Base-by-base conservation (phyloP, 1,284 basidiomycete genomes). In the Naganishia sp. region DNA sequence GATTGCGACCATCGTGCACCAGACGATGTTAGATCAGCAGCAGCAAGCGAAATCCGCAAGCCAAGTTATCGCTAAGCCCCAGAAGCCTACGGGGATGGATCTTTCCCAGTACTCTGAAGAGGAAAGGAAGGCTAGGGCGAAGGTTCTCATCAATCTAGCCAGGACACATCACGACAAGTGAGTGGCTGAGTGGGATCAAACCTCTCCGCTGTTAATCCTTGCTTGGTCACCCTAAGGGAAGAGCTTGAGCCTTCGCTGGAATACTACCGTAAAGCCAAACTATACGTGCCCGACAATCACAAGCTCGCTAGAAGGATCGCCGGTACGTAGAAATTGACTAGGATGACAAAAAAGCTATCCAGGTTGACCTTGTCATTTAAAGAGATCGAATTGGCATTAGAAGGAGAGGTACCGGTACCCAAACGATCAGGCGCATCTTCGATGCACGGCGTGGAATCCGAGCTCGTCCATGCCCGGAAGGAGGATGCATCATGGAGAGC, bases 1-100 rank as follows among this genome's bases (percentile, higher is more conserved):
- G 87, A 90, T 90, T 55, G 84, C 86, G 49, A 85, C 81, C 70
- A 86, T 86, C 9, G 88, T 90, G 23, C 86, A 90, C 77, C 88
- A 90, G 74, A 88, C 90, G 48, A 84, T 86, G 6, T 16, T 55
- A 50, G 54, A 56, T 23, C 31, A 49, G 16, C n/a, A 23, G 11
- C 52, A 46, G 9, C n/a, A 36, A 36, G 11, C 13, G n/a, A 28
- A 53, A 2, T 13, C 23, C 9, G 7, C 23, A 25, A n/a, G 13
- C 13, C 3, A 18, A 31, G 15, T 25, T 10, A 18, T 44, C 16
- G 45, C 13, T n/a, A 59, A 18, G 50, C 50, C 28, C 23, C 21
- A 2, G 7, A 6, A 15, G 44, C 45, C 39, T 11, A 18, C 33
- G 16, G n/a, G 7, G n/a, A 33, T n/a, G 23, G 55, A 50, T 52